A percentile compares a stretch with the other conserved stretches of the same genome.
Conservation (phyloP, 306 rosid species). For the Lathyrus tuberosus region DNA sequence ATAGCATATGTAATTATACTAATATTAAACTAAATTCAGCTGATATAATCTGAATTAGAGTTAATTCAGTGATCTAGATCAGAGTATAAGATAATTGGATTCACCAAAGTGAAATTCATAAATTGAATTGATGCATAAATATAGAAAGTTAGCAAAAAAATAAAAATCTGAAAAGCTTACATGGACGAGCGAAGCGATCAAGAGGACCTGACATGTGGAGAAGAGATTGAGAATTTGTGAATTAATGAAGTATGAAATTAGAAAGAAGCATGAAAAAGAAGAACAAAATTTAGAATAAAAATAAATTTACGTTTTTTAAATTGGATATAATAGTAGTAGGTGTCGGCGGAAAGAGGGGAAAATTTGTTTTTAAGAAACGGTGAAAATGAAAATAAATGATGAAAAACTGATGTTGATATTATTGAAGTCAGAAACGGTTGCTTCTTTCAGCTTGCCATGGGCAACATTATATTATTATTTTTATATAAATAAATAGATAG, state of each 20-base stretch:
- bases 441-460: constrained; percentile 4
- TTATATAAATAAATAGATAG: background rate
- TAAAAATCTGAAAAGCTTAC: constrained; percentile 49
- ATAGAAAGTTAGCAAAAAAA: background rate
- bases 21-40: constrained; percentile 32
- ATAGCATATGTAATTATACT: background rate
- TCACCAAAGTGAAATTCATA: constrained; percentile 9
- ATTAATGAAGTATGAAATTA: constrained; percentile 35
- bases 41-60: constrained; percentile 12
- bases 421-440: constrained; percentile 34
- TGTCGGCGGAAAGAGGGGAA: constrained; percentile 42
- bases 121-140: background rate
- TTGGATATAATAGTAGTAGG: background rate
- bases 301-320: background rate
- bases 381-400: constrained; percentile 4
- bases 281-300: background rate
- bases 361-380: background rate
- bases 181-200: constrained; percentile 85
- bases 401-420: background rate
- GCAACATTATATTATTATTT: background rate
- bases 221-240: background rate
- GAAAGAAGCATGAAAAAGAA: constrained; percentile 1
- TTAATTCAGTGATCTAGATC: constrained; percentile 27
- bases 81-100: constrained; percentile 7
- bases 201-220: constrained; percentile 78